Conservation (phyloP, 2,329 filamentous ascomycete species). For the Thielaviopsis populi region DNA sequence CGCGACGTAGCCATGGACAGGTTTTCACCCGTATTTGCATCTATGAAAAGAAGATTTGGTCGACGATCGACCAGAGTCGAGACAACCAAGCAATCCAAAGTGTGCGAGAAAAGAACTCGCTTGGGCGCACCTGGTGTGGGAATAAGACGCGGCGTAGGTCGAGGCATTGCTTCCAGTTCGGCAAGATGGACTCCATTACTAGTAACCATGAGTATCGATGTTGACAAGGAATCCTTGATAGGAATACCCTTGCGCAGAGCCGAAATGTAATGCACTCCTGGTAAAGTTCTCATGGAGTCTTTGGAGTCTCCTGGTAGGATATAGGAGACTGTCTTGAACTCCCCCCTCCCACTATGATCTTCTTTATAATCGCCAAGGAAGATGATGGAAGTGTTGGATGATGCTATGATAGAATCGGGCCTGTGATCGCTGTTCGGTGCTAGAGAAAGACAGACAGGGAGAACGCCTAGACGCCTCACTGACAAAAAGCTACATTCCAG, state of each 20-base stretch:
- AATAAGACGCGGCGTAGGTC: conserved; percentile 36
- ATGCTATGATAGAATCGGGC: conserved; percentile 28
- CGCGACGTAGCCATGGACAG: conserved; percentile 34
- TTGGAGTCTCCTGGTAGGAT: conserved; percentile 39
- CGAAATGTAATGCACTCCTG: conserved; percentile 7
- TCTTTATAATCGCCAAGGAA: conserved; percentile 28
- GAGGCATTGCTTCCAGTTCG: conserved; percentile 32
- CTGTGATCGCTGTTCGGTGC: background rate
- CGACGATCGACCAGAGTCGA: conserved; percentile 30
- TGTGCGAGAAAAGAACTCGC: conserved; percentile 40
- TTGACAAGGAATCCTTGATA: background rate
- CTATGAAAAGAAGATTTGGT: conserved; percentile 41
- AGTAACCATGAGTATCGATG: conserved; percentile 30
- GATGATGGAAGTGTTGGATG: conserved; percentile 34
- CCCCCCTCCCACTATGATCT: conserved; percentile 17
- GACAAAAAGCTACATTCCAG: conserved; percentile 10
- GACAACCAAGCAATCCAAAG: conserved; percentile 39
- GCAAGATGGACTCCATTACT: conserved; percentile 37
- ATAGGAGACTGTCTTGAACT: conserved; percentile 29
- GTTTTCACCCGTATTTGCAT: conserved; percentile 38
- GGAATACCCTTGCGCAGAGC: conserved; percentile 6
- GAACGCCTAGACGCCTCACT: conserved; percentile 22
- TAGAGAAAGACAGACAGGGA: conserved; percentile 21
- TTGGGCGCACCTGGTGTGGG: conserved; percentile 33
- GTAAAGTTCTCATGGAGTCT: conserved; percentile 21